Evolutionary conservation across 139 green algal species (phyloP).

Genomic region (Chlamydomonas urium): DNA sequence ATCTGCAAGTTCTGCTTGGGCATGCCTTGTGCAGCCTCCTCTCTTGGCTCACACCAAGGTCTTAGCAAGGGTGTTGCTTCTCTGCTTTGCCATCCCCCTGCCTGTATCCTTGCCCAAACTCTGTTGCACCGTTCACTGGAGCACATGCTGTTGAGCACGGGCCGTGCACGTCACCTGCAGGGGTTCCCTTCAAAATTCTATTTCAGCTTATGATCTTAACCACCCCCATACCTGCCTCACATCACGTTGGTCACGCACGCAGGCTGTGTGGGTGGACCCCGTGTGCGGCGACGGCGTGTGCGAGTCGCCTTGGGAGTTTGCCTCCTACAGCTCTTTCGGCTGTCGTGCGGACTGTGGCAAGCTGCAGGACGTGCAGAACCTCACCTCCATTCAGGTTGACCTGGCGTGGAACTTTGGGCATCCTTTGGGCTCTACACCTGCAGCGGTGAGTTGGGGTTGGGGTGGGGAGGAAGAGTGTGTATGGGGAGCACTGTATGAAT

Average conservation of each 20-base stretch:
- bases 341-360: slow-evolving; percentile 79
- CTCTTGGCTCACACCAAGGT: neutral
- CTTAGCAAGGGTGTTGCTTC: neutral
- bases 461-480: too few relatives aligned
- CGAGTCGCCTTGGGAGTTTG: slow-evolving; percentile 76
- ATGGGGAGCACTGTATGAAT: too few relatives aligned
- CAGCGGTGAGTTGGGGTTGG: slow-evolving; percentile 50
- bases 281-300: slow-evolving; percentile 80
- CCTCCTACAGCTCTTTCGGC: slow-evolving; percentile 75
- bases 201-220: neutral
- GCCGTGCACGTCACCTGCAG: neutral
- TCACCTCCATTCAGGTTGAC: slow-evolving; percentile 63
- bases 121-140: too few relatives aligned
- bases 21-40: neutral
- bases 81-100: neutral
- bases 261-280: slow-evolving; percentile 70
- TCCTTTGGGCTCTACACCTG: slow-evolving; percentile 55
- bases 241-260: neutral
- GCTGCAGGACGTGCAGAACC: slow-evolving; percentile 65
- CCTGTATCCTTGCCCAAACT: too few relatives aligned
- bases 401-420: slow-evolving; percentile 75
- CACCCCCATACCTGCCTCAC: neutral
- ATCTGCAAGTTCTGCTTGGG: neutral
- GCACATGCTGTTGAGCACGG: neutral
- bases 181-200: neutral